Evolutionary conservation across 139 green algal genomes (phyloP), one percentile per base, ranked within the genome.

Genomic region (Chlamydomonas eustigma): DNA sequence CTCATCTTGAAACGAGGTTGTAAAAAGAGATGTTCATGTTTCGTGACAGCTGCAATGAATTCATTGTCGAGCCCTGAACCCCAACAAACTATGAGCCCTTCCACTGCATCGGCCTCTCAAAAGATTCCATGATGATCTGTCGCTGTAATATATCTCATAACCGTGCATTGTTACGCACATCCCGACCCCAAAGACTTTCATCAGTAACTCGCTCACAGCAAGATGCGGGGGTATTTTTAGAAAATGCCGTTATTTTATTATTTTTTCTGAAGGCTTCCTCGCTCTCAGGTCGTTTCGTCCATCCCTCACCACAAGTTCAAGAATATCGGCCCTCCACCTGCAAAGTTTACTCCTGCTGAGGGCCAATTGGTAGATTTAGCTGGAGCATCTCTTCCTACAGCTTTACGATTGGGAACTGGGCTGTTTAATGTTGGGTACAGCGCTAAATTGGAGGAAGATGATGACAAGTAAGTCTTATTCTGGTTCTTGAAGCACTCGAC

Each of bases 371-470:
- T 33, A 1, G 74, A 74, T 22, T 79, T 89, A 33, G 73, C 73
- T 22, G 67, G 73, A 8, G 80, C 80, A 24, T 73, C 85, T 0
- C 37, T 87, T n/a, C 70, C 80, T 1, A 44, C 73, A 12, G 51
- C 86, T 5, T 58, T 78, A 8, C 79, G 91, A 18, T 30, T 88
- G 3, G 91, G 91, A 44, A 84, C 72, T n/a, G 91, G 88, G 30
- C 86, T 64, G 1, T 88, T 95, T 37, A 73, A 70, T 6, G 39
- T 76, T 22, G 89, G 83, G 1, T 94, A 94, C 76, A 76, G 80
- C 5, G 37, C 74, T 0, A 63, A 34, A 2, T 75, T 90, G 66
- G 72, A 50, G 31, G 4, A 77, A 39, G 77, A 72, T 50, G 30
- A 38, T 30, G 44, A 58, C 44, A 58, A 18, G 44, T 58, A 18